Evolutionary conservation across 1,284 basidiomycete species (phyloP), one percentile per base, ranked within the genome.

Genomic region (Leccinum griseonigrum): DNA sequence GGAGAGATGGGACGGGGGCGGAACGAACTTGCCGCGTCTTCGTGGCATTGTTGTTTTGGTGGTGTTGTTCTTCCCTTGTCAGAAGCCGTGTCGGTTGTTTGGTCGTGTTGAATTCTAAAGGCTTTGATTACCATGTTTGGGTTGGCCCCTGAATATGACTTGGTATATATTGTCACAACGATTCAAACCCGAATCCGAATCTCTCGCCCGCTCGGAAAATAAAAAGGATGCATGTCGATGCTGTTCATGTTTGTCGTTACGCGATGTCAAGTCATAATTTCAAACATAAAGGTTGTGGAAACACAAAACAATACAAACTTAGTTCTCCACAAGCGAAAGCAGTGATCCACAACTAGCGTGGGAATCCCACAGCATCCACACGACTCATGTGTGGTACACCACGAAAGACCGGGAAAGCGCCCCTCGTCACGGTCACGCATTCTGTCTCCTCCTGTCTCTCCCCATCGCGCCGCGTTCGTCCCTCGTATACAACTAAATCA

Each of bases 1-100:
- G 1, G 84, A 84, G 34, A 90, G 79, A 54, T 79, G 79, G 2
- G 85, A 84, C 3, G 85, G 82, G 0, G 83, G 83, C 4, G 79
- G 79, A 34, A 81, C 67, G 31, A 77, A 75, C 67, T 81, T 81
- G 31, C 77, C 74, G 65, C 76, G 76, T 70, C 79, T 74, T 60
- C 77, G 77, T 50, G 71, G 69, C 69, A 72, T 70, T 48, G 16
- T 46, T n/a, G n/a, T 14, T 40, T n/a, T 40, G 38, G 2, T 4
- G 7, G 31, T n/a, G 31, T 31, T 31, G 3, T 4, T 8, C 31
- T 40, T 40, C 13, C 14, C 40, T 46, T 48, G 46, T 48, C 22
- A 18, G 26, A 48, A 40, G n/a, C n/a, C n/a, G n/a, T 14, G 11
- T 29, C 50, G 50, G 22, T 51, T 51, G 26, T 51, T 51, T 51